Evolutionary conservation across 2,329 filamentous ascomycete genomes (phyloP), one percentile per base, ranked within the genome.

Genomic region (Aspergillus spinulosporus): DNA sequence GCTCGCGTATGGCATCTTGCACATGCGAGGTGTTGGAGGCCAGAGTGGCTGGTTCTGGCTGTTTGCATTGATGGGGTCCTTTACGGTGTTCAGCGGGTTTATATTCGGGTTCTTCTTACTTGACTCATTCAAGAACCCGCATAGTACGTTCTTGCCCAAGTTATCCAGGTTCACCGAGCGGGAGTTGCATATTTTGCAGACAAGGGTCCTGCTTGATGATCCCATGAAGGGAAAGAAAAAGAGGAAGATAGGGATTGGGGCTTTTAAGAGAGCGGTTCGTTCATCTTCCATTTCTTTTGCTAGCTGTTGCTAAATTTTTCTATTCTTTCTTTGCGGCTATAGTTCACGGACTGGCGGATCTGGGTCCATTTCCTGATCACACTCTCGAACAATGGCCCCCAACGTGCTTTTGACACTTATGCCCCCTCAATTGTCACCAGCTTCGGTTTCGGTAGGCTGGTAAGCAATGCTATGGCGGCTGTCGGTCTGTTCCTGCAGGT

Each of bases 311-410:
- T 55, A 26, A 58, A 14, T 14, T 26, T 34, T 31, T 32, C 11
- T 8, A 34, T 34, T 6, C 34, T 12, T 37, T 11, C 8, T 12
- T 11, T 37, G 34, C 34, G 7, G 9, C 9, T 15, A 15, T 34
- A 43, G 53, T 59, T 42, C 40, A 7, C 32, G 42, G 42, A 51
- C 53, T 56, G 46, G 52, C 44, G 56, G 21, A 58, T 57, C 52
- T 52, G 52, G 43, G n/a, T 55, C 2, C 58, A 60, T 12, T 60
- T 60, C 29, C 44, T 60, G 5, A 53, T 60, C 40, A 60, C 55
- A 2, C 52, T 60, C 6, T 36, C 28, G 9, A 51, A 54, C 42
- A 58, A 54, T n/a, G 52, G 56, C 11, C 52, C 56, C 5, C 52
- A 51, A 6, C 56, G 52, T 12, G 56, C 51, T 5, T 54, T 58